Conservation (phyloP, 2,329 filamentous ascomycete genomes). For the Ilyonectria sp. region DNA sequence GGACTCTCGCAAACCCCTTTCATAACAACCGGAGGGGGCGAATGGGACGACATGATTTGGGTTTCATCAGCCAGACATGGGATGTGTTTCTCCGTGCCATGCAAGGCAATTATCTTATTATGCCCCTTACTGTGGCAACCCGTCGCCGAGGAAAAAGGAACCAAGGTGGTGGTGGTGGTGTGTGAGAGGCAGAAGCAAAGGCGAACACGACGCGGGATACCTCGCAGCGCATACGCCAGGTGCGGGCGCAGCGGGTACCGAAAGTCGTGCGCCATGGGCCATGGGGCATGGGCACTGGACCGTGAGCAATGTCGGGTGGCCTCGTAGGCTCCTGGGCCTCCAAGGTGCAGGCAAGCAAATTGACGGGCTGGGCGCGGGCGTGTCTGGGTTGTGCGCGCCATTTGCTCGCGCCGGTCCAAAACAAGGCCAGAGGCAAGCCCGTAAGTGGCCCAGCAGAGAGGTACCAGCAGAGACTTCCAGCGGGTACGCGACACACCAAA, state of each 20-base stretch:
- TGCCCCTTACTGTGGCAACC: slow-evolving; percentile 26
- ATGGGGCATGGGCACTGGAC: slow-evolving; percentile 25
- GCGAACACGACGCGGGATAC: slow-evolving; percentile 37
- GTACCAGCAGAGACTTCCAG: slow-evolving; percentile 54
- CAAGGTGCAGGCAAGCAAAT: slow-evolving; percentile 42
- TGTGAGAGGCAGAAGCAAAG: slow-evolving; percentile 28
- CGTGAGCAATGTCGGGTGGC: slow-evolving; percentile 28
- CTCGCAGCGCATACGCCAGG: slow-evolving; percentile 45
- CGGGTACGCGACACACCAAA: slow-evolving; percentile 56
- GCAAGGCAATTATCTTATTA: slow-evolving; percentile 8
- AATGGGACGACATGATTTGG: slow-evolving; percentile 35
- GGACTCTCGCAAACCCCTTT: slow-evolving; percentile 31
- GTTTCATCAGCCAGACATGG: slow-evolving; percentile 39
- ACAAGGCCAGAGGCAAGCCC: slow-evolving; percentile 46
- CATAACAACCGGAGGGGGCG: slow-evolving; percentile 15
- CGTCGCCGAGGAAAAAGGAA: neutral
- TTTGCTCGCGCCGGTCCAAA: slow-evolving; percentile 47
- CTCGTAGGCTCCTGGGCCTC: slow-evolving; percentile 21
- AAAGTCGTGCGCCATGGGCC: slow-evolving; percentile 37
- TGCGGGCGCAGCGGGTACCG: slow-evolving; percentile 47
- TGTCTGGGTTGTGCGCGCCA: slow-evolving; percentile 44
- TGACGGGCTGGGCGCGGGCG: slow-evolving; percentile 45
- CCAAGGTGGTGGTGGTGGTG: slow-evolving; percentile 3
- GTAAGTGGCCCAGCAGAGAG: slow-evolving; percentile 47
- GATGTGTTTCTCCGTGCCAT: slow-evolving; percentile 21